Conservation (phyloP, 2,329 filamentous ascomycete genomes). For the Exserohilum rostratum region DNA sequence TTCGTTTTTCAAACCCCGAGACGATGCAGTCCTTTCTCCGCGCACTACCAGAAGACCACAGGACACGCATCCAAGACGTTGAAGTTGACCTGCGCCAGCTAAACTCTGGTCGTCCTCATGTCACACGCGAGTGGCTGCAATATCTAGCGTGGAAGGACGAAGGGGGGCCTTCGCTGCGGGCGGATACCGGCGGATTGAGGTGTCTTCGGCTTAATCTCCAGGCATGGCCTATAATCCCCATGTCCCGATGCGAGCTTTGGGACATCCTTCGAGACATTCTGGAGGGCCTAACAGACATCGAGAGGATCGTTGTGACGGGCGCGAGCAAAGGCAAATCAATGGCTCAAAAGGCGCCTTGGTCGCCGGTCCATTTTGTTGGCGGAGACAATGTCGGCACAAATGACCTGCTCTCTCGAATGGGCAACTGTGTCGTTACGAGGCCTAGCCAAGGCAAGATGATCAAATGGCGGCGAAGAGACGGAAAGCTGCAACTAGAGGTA, state of each 20-base stretch:
- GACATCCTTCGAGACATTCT: slow-evolving; percentile 40
- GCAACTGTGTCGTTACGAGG: slow-evolving; percentile 28
- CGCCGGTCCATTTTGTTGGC: slow-evolving; percentile 46
- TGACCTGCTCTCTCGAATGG: slow-evolving; percentile 45
- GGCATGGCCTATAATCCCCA: slow-evolving; percentile 40
- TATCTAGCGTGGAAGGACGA: slow-evolving; percentile 37
- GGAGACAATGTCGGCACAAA: slow-evolving; percentile 43
- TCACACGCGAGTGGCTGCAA: slow-evolving; percentile 45
- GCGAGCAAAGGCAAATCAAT: slow-evolving; percentile 40
- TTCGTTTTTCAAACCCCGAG: slow-evolving; percentile 46
- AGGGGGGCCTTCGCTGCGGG: slow-evolving; percentile 29
- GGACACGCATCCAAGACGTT: slow-evolving; percentile 37
- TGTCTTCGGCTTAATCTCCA: slow-evolving; percentile 45
- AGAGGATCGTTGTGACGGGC: slow-evolving; percentile 42
- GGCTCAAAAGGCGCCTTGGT: slow-evolving; percentile 43
- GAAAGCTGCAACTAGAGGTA: slow-evolving; percentile 41
- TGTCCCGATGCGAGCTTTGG: slow-evolving; percentile 42
- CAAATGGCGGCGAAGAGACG: slow-evolving; percentile 36
- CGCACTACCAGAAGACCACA: slow-evolving; percentile 25
- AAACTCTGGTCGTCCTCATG: slow-evolving; percentile 26
- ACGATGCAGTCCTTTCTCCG: slow-evolving; percentile 39
- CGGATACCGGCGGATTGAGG: slow-evolving; percentile 39
- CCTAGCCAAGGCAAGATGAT: slow-evolving; percentile 33
- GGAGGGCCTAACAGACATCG: slow-evolving; percentile 33
- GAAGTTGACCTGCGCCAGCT: slow-evolving; percentile 46